phyloP scores from a whole-genome alignment of 2,329 filamentous ascomycete species.

The Colletotrichum lentis region DNA sequence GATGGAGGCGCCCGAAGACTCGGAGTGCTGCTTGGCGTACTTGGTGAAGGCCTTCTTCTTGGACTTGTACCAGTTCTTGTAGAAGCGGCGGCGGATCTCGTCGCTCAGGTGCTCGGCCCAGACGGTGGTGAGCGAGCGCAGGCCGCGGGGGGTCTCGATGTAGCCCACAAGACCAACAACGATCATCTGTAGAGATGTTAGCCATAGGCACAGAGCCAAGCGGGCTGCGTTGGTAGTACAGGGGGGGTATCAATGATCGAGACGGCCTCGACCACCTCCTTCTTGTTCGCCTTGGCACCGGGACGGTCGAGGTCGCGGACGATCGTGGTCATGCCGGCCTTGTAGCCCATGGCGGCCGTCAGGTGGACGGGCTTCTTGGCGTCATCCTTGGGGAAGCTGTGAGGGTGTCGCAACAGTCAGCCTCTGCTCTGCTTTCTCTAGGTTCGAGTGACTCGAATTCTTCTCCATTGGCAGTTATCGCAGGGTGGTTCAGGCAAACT shows the following conservation, averaged over 20 bases:
- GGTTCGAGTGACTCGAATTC: conserved; percentile 38
- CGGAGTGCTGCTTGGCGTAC: conserved; percentile 99
- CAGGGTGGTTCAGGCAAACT: conserved; percentile 51
- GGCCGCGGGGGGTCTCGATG: conserved; percentile 99
- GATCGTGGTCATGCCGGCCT: conserved; percentile 99
- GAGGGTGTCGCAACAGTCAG: conserved; percentile 40
- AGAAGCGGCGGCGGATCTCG: conserved; percentile 99
- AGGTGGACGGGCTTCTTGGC: conserved; percentile 99
- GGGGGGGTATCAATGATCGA: conserved; percentile 92
- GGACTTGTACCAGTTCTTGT: conserved; percentile 99
- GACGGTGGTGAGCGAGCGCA: conserved; percentile 98
- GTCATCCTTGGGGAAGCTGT: conserved; percentile 99
- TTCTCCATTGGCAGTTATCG: not conserved
- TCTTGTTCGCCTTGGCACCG: conserved; percentile 99
- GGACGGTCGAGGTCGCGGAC: conserved; percentile 99
- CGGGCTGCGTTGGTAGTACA: conserved; percentile 88
- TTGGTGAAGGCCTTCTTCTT: conserved; percentile 99
- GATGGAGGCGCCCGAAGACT: conserved; percentile 88
- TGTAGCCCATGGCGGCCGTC: conserved; percentile 98
- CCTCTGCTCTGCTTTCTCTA: conserved; percentile 40
- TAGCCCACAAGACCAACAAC: conserved; percentile 99
- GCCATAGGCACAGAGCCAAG: conserved; percentile 77
- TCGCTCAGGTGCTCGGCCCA: conserved; percentile 99
- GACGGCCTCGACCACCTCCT: conserved; percentile 91
- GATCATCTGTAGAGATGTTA: conserved; percentile 88